Conservation (phyloP, 805 yeast species). For the Saccharomycopsis fermentans region DNA sequence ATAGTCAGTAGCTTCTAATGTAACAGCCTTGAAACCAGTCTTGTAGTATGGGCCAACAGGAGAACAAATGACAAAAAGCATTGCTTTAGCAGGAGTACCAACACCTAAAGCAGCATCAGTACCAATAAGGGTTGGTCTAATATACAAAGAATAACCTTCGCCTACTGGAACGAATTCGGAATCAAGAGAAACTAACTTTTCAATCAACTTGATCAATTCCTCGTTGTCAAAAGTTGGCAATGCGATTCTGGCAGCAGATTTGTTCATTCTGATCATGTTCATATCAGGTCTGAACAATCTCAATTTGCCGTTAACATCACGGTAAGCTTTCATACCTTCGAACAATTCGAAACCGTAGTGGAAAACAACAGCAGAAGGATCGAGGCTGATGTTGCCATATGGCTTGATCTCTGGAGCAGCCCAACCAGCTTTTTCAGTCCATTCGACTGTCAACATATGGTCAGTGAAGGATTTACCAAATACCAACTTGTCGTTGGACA, state of each 20-base stretch:
- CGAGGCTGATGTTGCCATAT: constrained; percentile 62
- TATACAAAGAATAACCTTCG: constrained; percentile 81
- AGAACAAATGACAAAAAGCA: constrained; percentile 78
- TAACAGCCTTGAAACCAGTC: constrained; percentile 93
- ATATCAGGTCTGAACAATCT: constrained; percentile 85
- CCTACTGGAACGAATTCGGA: constrained; percentile 72
- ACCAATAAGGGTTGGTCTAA: constrained; percentile 94
- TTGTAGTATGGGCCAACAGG: constrained; percentile 96
- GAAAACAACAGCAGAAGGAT: constrained; percentile 84
- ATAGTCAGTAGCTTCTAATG: constrained; percentile 87
- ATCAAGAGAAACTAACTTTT: constrained; percentile 63
- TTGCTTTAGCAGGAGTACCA: constrained; percentile 67
- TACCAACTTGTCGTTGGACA: constrained; percentile 52
- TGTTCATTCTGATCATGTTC: constrained; percentile 88
- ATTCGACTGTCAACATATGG: constrained; percentile 82
- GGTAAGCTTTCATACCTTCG: constrained; percentile 93
- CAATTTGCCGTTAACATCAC: constrained; percentile 48
- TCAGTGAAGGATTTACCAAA: constrained; percentile 73
- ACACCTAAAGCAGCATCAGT: constrained; percentile 87
- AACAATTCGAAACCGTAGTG: constrained; percentile 93
- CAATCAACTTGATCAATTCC: constrained; percentile 65
- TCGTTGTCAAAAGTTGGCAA: constrained; percentile 79
- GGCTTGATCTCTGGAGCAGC: constrained; percentile 80
- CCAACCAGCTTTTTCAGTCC: constrained; percentile 79
- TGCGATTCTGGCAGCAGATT: constrained; percentile 80